A percentile compares a stretch with the other conserved stretches of the same genome.
Conservation (phyloP, 257 asterid genomes). For the Verbena officinalis region DNA sequence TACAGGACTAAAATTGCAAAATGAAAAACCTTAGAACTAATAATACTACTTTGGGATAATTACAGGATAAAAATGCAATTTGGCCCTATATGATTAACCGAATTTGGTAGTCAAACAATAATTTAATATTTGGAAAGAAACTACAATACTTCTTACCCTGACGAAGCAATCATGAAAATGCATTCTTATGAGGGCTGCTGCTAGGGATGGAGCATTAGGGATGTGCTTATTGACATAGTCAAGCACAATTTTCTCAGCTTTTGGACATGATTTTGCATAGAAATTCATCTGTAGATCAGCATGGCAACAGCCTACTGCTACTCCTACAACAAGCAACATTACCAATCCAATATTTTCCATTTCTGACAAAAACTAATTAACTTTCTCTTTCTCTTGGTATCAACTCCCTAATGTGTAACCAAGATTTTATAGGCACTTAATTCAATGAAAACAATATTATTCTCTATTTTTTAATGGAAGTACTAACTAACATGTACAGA, state of each 20-base stretch:
- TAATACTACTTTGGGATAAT: no score
- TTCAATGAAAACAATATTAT: not conserved
- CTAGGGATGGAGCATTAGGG: conserved; percentile 63
- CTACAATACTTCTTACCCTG: conserved; percentile 38
- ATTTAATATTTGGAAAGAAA: no score
- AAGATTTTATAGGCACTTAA: conserved; percentile 28
- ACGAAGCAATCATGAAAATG: conserved; percentile 64
- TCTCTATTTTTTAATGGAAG: not conserved
- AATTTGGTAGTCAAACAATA: no score
- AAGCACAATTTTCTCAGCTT: conserved; percentile 59
- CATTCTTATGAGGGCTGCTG: conserved; percentile 57
- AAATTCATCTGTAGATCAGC: conserved; percentile 53
- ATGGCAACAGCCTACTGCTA: conserved; percentile 21
- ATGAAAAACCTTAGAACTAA: no score
- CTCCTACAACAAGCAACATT: conserved; percentile 28
- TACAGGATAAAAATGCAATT: no score
- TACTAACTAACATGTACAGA: conserved; percentile 29
- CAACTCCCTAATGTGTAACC: conserved; percentile 6
- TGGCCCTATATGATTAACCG: no score
- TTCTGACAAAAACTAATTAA: not conserved
- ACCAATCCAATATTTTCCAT: conserved; percentile 34
- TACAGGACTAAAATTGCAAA: no score
- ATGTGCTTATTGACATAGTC: conserved; percentile 52
- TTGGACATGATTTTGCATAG: conserved; percentile 60
- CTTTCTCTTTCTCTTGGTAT: not conserved